These are phyloP conservation scores for Syncephalastrum racemosum DNA, from an alignment of 371 early-diverging fungal genomes.

Conservation along the genomic window DNA sequence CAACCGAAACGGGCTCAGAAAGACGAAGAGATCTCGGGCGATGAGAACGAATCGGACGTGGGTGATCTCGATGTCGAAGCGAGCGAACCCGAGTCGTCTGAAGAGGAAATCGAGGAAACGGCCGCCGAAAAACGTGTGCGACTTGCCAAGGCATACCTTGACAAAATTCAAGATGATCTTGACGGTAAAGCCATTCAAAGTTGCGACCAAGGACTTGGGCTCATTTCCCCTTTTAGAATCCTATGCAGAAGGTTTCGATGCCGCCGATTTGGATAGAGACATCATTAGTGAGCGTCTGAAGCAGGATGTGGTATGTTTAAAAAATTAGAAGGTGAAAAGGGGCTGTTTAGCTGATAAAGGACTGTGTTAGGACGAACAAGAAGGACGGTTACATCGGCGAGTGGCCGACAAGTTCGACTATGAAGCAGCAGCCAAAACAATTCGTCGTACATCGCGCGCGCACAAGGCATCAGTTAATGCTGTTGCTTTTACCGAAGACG, in stretches of 20 bases:
- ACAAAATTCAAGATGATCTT: slow-evolving; percentile 64
- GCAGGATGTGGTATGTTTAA: slow-evolving; percentile 69
- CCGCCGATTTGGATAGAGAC: slow-evolving; percentile 90
- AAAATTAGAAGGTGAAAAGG: not conserved
- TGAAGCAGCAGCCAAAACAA: slow-evolving; percentile 37
- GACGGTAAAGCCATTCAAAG: slow-evolving; percentile 45
- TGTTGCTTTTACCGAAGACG: slow-evolving; percentile 70
- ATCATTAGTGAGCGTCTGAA: slow-evolving; percentile 87
- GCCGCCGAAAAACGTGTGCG: slow-evolving; percentile 91
- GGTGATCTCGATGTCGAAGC: slow-evolving; percentile 48
- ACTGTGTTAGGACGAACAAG: slow-evolving; percentile 47
- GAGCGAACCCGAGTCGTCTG: slow-evolving; percentile 58
- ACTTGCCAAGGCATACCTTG: slow-evolving; percentile 89
- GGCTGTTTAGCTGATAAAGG: not conserved
- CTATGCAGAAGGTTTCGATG: slow-evolving; percentile 77
- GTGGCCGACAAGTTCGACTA: slow-evolving; percentile 55
- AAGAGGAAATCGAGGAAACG: slow-evolving; percentile 72
- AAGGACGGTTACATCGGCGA: slow-evolving; percentile 52
- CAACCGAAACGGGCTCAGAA: slow-evolving; percentile 14
- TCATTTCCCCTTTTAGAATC: slow-evolving; percentile 2
- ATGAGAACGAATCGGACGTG: slow-evolving; percentile 44
- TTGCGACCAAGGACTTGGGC: not conserved
- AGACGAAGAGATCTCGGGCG: slow-evolving; percentile 20
- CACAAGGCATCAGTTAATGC: slow-evolving; percentile 81
- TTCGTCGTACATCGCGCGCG: slow-evolving; percentile 49